A percentile compares a stretch with the other conserved stretches of the same genome.
Conservation (phyloP, 495 filamentous ascomycete genomes). For the Aspergillus cavernicola region DNA sequence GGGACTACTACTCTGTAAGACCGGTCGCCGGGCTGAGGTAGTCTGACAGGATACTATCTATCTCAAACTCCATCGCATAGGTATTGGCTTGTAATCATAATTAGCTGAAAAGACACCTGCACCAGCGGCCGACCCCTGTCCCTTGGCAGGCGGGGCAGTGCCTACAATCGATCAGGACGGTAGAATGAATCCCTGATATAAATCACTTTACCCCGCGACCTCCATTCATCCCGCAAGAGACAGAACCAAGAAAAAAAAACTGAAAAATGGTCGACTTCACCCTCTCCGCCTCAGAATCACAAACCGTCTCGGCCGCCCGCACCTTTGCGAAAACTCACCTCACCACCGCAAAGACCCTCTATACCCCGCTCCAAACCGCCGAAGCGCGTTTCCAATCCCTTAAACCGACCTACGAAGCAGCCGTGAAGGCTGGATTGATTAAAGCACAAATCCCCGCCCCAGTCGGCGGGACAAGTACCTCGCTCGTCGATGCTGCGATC, state of each 20-base stretch:
- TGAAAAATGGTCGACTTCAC: slow-evolving; percentile 15
- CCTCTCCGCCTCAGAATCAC: not conserved
- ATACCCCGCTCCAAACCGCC: slow-evolving; percentile 1
- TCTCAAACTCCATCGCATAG: too few species aligned
- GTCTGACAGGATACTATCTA: too few species aligned
- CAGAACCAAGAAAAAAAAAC: too few species aligned
- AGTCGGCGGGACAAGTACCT: not conserved
- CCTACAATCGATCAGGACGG: not conserved
- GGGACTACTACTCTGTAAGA: too few species aligned
- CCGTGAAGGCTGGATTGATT: slow-evolving; percentile 5
- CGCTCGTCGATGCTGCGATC: slow-evolving; percentile 8
- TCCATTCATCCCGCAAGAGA: too few species aligned
- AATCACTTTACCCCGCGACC: too few species aligned
- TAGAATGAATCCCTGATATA: not conserved
- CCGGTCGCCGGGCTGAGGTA: too few species aligned
- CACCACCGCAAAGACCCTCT: not conserved
- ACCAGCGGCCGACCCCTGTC: not conserved
- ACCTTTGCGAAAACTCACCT: slow-evolving; percentile 5
- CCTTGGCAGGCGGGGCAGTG: not conserved
- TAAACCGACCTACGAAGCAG: slow-evolving; percentile 6
- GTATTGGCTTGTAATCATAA: too few species aligned
- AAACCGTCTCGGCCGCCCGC: not conserved
- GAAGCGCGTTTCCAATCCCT: slow-evolving; percentile 8
- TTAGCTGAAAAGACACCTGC: too few species aligned
- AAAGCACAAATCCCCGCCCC: slow-evolving; percentile 9